phyloP scores from a whole-genome alignment of 2,329 filamentous ascomycete species.

The Diaporthe destruens region DNA sequence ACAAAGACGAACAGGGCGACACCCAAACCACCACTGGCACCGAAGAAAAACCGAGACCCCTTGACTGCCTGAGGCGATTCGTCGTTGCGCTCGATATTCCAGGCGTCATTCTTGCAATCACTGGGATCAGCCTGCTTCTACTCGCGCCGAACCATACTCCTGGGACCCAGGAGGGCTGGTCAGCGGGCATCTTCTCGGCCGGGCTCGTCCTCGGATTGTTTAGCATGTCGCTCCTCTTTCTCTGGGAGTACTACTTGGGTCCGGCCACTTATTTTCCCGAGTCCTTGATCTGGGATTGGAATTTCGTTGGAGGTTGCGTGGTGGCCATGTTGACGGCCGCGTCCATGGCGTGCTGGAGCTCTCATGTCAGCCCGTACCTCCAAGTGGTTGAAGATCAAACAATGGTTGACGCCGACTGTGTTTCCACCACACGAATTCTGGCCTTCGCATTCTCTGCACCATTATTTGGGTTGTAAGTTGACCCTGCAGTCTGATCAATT shows the following conservation, averaged over 20 bases:
- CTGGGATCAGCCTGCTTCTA: background rate
- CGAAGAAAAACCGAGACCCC: background rate
- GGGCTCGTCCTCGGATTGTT: background rate
- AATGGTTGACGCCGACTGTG: background rate
- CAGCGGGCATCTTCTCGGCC: background rate
- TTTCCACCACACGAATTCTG: too few species aligned
- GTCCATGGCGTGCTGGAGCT: background rate
- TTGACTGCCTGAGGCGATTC: background rate
- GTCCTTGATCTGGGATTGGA: background rate
- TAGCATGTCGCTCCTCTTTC: rapidly evolving
- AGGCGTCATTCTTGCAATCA: background rate
- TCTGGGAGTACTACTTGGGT: background rate
- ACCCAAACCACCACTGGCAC: background rate
- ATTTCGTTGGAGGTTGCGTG: background rate
- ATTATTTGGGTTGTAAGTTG: background rate
- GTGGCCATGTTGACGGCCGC: background rate
- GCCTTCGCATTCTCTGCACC: background rate
- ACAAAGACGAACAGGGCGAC: background rate
- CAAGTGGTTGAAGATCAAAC: background rate
- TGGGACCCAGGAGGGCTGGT: background rate
- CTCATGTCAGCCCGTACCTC: background rate
- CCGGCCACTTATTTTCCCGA: background rate
- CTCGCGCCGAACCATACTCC: background rate
- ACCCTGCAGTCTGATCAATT: background rate
- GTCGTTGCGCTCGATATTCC: background rate